Percentiles rank a stretch among this genome's conserved stretches.
These are phyloP conservation scores for Sugiyamaella sp. DNA, from an alignment of 1,139 yeast species.

Conservation along the genomic window DNA sequence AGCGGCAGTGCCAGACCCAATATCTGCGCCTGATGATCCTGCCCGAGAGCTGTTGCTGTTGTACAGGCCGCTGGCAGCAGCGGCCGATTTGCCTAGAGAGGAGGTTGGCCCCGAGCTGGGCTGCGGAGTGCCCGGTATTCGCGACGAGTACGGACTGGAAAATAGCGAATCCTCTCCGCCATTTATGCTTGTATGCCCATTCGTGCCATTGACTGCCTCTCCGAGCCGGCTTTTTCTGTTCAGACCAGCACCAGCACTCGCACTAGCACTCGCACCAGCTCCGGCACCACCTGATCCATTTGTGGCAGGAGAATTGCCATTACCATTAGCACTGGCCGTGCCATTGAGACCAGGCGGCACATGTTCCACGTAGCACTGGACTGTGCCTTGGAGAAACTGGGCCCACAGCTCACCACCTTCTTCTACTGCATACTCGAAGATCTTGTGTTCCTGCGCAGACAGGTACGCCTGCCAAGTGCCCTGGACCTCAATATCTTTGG, in stretches of 20 bases:
- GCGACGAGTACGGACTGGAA: conserved; percentile 6
- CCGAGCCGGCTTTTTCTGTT: conserved; percentile 12
- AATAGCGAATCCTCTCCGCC: conserved; percentile 2
- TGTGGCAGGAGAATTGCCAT: not conserved
- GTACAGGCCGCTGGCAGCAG: conserved; percentile 2
- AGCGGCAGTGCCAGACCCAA: conserved; percentile 2
- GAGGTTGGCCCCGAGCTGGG: conserved; percentile 11
- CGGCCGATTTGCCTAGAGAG: conserved; percentile 12
- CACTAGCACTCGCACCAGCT: not conserved
- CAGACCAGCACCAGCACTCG: conserved; percentile 1
- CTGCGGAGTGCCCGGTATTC: conserved; percentile 18
- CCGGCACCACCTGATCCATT: conserved; percentile 1
- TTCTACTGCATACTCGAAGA: conserved; percentile 41
- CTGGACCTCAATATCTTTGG: conserved; percentile 43
- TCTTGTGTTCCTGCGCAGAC: conserved; percentile 43
- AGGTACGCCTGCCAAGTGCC: conserved; percentile 47
- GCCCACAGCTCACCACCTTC: conserved; percentile 43
- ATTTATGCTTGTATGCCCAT: conserved; percentile 33
- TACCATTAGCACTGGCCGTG: conserved; percentile 1
- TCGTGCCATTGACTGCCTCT: conserved; percentile 24
- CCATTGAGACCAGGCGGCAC: conserved; percentile 25
- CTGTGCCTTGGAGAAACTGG: conserved; percentile 40
- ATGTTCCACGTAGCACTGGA: conserved; percentile 35
- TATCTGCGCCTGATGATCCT: conserved; percentile 12
- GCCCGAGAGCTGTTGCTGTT: conserved; percentile 9